These are phyloP conservation scores for Apiotrichum siamense DNA, from an alignment of 1,284 basidiomycete species.

Conservation along the genomic window DNA sequence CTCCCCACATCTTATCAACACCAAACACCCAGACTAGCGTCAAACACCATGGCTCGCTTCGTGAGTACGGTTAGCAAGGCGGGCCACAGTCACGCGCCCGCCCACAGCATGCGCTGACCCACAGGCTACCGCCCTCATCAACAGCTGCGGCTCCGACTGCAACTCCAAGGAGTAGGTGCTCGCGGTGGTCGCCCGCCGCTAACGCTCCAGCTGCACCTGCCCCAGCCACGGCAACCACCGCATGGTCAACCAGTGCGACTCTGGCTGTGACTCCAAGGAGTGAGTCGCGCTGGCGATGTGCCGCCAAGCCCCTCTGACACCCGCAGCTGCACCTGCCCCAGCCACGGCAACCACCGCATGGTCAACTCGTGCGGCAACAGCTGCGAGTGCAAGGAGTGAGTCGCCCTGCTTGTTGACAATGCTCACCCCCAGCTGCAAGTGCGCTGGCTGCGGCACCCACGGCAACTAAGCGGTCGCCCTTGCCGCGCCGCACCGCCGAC, in stretches of 20 bases:
- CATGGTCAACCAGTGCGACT: background rate
- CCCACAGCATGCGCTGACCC: no score
- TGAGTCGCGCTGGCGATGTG: background rate
- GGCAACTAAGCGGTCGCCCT: background rate
- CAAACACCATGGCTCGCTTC: background rate
- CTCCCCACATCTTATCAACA: no score
- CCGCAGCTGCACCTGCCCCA: constrained; percentile 1
- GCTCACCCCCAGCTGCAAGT: background rate
- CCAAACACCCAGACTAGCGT: no score
- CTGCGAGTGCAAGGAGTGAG: background rate
- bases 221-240: background rate
- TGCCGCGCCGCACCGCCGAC: background rate
- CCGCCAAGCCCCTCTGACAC: background rate
- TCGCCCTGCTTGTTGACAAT: no score
- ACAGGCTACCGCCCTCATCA: background rate
- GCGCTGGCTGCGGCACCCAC: background rate
- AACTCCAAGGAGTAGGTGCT: background rate
- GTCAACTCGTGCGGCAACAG: background rate
- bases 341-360: background rate
- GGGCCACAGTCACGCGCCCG: no score
- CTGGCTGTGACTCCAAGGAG: background rate
- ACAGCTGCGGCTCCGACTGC: background rate
- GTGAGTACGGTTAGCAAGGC: no score
- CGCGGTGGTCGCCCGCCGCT: background rate
- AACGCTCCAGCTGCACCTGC: background rate